phyloP scores from a whole-genome alignment of 2,329 filamentous ascomycete genomes.

The Colletotrichum nymphaeae region DNA sequence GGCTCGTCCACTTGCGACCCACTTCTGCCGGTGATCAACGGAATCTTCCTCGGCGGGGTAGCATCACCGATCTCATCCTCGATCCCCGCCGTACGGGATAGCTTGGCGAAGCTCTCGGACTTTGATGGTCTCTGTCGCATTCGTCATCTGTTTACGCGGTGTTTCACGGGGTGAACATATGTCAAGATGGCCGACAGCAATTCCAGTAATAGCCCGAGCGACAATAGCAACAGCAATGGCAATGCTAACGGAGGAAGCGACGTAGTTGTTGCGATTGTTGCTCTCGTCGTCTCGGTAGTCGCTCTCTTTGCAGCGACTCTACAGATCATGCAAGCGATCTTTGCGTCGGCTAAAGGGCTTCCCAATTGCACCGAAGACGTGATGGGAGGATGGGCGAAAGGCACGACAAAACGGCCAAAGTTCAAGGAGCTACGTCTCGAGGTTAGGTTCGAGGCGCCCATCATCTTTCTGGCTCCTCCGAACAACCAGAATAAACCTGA shows the following conservation, averaged over 20 bases:
- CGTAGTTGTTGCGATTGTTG: background rate
- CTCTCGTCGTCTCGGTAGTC: slow-evolving; percentile 14
- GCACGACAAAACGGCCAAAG: background rate
- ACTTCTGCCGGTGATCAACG: background rate
- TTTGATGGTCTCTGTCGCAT: background rate
- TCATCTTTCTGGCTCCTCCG: slow-evolving; percentile 19
- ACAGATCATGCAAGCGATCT: slow-evolving; percentile 22
- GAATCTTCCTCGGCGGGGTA: background rate
- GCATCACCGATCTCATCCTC: background rate
- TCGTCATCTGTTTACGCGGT: background rate
- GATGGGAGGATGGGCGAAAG: slow-evolving; percentile 19
- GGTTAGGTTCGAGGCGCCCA: slow-evolving; percentile 22
- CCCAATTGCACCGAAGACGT: slow-evolving; percentile 19
- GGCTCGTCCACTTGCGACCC: background rate
- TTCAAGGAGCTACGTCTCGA: slow-evolving; percentile 7
- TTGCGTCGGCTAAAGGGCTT: slow-evolving; percentile 6
- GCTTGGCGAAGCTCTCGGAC: background rate
- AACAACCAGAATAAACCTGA: background rate
- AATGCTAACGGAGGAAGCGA: background rate
- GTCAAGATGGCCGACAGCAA: background rate
- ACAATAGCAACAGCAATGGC: background rate
- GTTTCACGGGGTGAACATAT: background rate
- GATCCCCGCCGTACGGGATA: background rate
- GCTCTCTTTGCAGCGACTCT: slow-evolving; percentile 11
- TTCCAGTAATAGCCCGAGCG: background rate